Percentiles rank a stretch among this genome's conserved stretches.
These are phyloP conservation scores for Stagonosporopsis rhizophila DNA, from an alignment of 2,329 filamentous ascomycete species.

Conservation along the genomic window DNA sequence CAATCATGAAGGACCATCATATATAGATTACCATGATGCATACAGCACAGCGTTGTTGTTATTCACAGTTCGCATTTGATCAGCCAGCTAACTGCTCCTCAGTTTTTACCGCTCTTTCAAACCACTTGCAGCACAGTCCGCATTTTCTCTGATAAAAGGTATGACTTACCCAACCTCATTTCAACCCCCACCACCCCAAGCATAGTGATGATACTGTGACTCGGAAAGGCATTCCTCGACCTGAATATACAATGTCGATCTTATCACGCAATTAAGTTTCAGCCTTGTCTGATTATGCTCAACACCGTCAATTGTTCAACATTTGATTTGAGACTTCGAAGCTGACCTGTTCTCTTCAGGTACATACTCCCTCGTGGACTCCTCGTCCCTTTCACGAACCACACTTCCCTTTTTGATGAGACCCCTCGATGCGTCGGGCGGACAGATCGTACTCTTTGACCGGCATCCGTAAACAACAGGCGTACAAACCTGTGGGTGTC, in stretches of 20 bases:
- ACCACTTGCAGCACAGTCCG: not conserved
- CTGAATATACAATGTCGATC: constrained; percentile 70
- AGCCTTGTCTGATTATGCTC: constrained; percentile 69
- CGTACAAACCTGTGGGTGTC: constrained; percentile 71
- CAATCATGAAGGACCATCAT: constrained; percentile 59
- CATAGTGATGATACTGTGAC: constrained; percentile 68
- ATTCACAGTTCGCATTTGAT: not conserved
- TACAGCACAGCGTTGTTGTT: constrained; percentile 16
- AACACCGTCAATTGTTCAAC: constrained; percentile 19
- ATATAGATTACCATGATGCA: constrained; percentile 65
- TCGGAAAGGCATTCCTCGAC: constrained; percentile 74
- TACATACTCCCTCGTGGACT: constrained; percentile 36
- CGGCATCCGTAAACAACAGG: constrained; percentile 61
- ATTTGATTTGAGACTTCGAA: constrained; percentile 19
- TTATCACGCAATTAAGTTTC: constrained; percentile 68
- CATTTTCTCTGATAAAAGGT: constrained; percentile 51
- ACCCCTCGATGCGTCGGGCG: constrained; percentile 73
- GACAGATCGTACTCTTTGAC: constrained; percentile 65
- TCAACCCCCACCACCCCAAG: constrained; percentile 25
- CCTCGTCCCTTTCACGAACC: constrained; percentile 12
- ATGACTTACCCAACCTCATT: constrained; percentile 25
- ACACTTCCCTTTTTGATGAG: constrained; percentile 59
- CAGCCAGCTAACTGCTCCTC: constrained; percentile 26
- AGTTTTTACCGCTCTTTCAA: constrained; percentile 14
- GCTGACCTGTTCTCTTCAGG: constrained; percentile 43